Conservation (phyloP, 2,329 filamentous ascomycete genomes). For the Teratosphaeria viscida region DNA sequence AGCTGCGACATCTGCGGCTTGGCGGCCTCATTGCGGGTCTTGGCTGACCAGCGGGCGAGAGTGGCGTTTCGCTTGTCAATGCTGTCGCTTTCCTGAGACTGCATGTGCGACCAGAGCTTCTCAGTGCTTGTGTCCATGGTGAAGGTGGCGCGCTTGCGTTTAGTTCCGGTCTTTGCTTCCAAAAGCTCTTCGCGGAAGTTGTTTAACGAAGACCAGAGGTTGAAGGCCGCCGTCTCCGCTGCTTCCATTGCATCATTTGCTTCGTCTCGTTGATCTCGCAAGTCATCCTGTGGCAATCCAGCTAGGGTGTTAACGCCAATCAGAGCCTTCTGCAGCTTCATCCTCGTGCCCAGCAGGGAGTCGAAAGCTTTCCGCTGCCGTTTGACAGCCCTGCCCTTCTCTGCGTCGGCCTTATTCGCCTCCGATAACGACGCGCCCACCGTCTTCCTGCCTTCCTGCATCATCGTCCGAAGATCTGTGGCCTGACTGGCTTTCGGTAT, state of each 20-base stretch:
- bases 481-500: slow-evolving; percentile 28
- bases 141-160: slow-evolving; percentile 45
- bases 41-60: slow-evolving; percentile 83
- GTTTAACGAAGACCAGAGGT: slow-evolving; percentile 73
- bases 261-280: slow-evolving; percentile 32
- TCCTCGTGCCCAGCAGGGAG: slow-evolving; percentile 75
- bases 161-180: slow-evolving; percentile 44
- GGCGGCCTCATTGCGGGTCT: slow-evolving; percentile 53
- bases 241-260: slow-evolving; percentile 48
- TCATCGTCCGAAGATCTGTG: slow-evolving; percentile 55
- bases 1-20: slow-evolving; percentile 8
- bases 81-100: slow-evolving; percentile 51
- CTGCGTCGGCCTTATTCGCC: slow-evolving; percentile 64
- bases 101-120: slow-evolving; percentile 63
- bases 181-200: slow-evolving; percentile 53
- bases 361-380: slow-evolving; percentile 80
- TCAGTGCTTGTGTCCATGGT: slow-evolving; percentile 48
- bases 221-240: slow-evolving; percentile 75
- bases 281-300: slow-evolving; percentile 18
- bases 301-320: slow-evolving; percentile 68
- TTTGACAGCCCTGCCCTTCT: slow-evolving; percentile 79
- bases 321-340: slow-evolving; percentile 85
- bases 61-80: slow-evolving; percentile 55
- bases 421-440: slow-evolving; percentile 54
- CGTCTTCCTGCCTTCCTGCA: slow-evolving; percentile 52